Evolutionary conservation across 2,329 filamentous ascomycete species (phyloP).

Genomic region (Moelleriella libera): DNA sequence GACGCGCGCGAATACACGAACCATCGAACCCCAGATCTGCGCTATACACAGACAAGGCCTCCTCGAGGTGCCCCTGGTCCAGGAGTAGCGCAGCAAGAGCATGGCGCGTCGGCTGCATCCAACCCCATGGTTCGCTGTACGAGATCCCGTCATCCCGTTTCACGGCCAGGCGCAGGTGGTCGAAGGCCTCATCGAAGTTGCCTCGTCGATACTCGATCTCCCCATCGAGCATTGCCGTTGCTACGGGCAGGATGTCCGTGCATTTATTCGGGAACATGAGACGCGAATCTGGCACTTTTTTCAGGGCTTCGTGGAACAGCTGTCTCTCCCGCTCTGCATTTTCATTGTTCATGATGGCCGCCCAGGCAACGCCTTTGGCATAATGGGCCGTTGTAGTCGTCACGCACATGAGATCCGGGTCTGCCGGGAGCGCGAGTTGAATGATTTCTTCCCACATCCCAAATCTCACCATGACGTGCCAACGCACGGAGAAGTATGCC

Average conservation of each 20-base stretch:
- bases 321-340: slow-evolving; percentile 33
- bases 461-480: slow-evolving; percentile 58
- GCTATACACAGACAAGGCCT: slow-evolving; percentile 37
- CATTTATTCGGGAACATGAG: slow-evolving; percentile 18
- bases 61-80: slow-evolving; percentile 40
- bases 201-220: slow-evolving; percentile 53
- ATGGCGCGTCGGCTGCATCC: slow-evolving; percentile 58
- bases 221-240: slow-evolving; percentile 51
- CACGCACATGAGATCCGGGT: slow-evolving; percentile 44
- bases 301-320: slow-evolving; percentile 32
- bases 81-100: slow-evolving; percentile 50
- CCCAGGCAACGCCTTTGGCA: slow-evolving; percentile 48
- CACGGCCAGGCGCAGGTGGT: slow-evolving; percentile 37
- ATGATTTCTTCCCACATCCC: slow-evolving; percentile 52
- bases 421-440: slow-evolving; percentile 33
- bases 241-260: slow-evolving; percentile 42
- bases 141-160: slow-evolving; percentile 42
- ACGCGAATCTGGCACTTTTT: slow-evolving; percentile 37
- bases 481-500: slow-evolving; percentile 51
- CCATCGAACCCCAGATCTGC: slow-evolving; percentile 42
- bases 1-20: slow-evolving; percentile 42
- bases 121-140: slow-evolving; percentile 59
- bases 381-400: slow-evolving; percentile 54
- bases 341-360: slow-evolving; percentile 35
- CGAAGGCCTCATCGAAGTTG: slow-evolving; percentile 40